Evolutionary conservation across 495 filamentous ascomycete species (phyloP), one percentile per base, ranked within the genome.

Genomic region (Xanthoparmelia taractica): DNA sequence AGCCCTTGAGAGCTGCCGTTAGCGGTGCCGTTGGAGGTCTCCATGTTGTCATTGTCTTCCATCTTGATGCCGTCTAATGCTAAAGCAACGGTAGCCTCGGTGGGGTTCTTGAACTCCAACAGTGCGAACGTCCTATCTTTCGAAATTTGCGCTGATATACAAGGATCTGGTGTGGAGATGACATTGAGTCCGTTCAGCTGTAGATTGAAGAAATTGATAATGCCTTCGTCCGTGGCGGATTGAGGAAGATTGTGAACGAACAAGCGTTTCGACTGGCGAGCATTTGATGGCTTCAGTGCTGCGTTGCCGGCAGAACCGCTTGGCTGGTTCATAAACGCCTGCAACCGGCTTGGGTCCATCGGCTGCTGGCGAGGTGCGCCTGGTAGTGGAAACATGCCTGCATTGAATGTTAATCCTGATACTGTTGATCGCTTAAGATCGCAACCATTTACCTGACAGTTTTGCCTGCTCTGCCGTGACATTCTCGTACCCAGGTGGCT

Each of bases 381-480:
- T 8, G 94, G 94, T 12, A 99, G 84, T 63, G 94, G 92, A 79
- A 99, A 99, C 94, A 97, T 96, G 76, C 86, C 86, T 83, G 45
- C n/a, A 34, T 23, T 47, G 31, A 33, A 52, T 59, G 54, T 48
- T 20, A 70, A 50, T 63, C 52, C 40, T 34, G 5, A 58, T 41
- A 48, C 27, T 36, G 5, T 41, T n/a, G 12, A 33, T n/a, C 31
- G 33, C 12, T 40, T 25, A 37, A 54, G 38, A 57, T 15, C 52
- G 29, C 11, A 6, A n/a, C 34, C 34, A 64, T 79, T 68, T 73
- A 82, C 91, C 91, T n/a, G 94, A 99, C 40, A 99, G 82, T 80
- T 99, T 99, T 33, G 94, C 95, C 73, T 97, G 95, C 73, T 99
- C 94, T 31, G 94, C 95, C 17, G 95, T 97, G 65, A 99, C 94